Evolutionary conservation across 495 filamentous ascomycete genomes (phyloP).

Genomic region (Pyrenopolyporus hunteri): DNA sequence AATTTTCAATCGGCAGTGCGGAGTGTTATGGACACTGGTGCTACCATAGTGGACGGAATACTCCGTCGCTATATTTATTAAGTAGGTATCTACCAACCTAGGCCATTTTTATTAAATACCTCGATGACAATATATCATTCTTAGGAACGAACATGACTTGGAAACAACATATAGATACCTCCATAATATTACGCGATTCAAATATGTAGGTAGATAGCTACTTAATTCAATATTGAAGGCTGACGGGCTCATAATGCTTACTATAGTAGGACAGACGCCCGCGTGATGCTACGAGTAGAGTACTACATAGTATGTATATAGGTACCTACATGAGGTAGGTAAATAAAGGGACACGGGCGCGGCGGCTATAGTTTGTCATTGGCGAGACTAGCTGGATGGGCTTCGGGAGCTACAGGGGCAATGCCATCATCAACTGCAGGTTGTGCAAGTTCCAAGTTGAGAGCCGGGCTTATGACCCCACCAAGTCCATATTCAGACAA

Average conservation of each 20-base stretch:
- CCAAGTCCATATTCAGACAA: background rate
- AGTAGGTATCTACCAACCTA: too few species aligned
- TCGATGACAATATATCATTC: too few species aligned
- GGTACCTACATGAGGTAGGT: background rate
- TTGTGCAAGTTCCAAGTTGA: constrained; percentile 31
- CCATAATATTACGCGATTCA: too few species aligned
- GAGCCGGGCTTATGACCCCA: constrained; percentile 22
- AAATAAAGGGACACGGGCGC: constrained; percentile 20
- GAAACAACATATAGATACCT: too few species aligned
- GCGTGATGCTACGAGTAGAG: background rate
- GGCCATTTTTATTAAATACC: too few species aligned
- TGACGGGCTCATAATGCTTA: constrained; percentile 4
- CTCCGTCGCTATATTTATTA: too few species aligned
- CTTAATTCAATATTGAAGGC: constrained; percentile 12
- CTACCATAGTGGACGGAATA: background rate
- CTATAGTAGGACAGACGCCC: background rate
- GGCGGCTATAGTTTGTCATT: constrained; percentile 11
- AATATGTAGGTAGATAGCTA: background rate
- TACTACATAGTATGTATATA: background rate
- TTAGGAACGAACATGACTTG: too few species aligned
- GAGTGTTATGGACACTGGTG: background rate
- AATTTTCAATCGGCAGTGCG: background rate
- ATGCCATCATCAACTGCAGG: constrained; percentile 33
- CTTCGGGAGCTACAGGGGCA: constrained; percentile 29
- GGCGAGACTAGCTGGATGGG: constrained; percentile 4